A percentile compares a stretch with the other conserved stretches of the same genome.
Conservation (phyloP, 2,329 filamentous ascomycete species). For the Scedosporium minutisporum region DNA sequence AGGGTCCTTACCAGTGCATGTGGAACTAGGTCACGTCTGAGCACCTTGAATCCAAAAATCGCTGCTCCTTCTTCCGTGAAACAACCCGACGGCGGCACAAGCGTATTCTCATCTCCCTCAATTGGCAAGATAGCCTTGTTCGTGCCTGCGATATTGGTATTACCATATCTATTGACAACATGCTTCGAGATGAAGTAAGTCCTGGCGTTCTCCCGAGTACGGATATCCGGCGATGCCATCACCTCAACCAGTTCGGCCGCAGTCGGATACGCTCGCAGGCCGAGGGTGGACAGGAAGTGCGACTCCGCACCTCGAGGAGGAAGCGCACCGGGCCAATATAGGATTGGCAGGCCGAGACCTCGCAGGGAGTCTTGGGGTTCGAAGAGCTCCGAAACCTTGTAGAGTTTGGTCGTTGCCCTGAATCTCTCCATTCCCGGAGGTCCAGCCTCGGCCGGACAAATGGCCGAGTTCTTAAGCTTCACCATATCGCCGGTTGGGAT, state of each 20-base stretch:
- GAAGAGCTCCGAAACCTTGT: constrained; percentile 69
- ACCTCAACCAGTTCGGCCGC: constrained; percentile 68
- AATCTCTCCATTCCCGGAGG: constrained; percentile 44
- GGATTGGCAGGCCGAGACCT: constrained; percentile 60
- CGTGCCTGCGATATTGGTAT: constrained; percentile 47
- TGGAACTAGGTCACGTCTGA: constrained; percentile 64
- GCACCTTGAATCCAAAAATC: constrained; percentile 70
- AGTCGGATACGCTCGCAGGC: constrained; percentile 61
- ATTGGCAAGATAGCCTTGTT: constrained; percentile 61
- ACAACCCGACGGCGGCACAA: constrained; percentile 67
- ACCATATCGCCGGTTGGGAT: constrained; percentile 76
- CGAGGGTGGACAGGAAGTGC: constrained; percentile 62
- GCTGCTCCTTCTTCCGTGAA: constrained; percentile 72
- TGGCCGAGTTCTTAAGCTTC: constrained; percentile 65
- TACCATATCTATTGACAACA: constrained; percentile 64
- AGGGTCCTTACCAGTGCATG: constrained; percentile 50
- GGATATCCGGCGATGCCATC: constrained; percentile 54
- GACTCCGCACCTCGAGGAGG: constrained; percentile 60
- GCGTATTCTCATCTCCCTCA: constrained; percentile 50
- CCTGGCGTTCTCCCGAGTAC: constrained; percentile 59
- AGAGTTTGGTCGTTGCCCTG: constrained; percentile 43
- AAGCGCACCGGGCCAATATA: constrained; percentile 73
- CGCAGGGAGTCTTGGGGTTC: constrained; percentile 66
- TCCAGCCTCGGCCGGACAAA: constrained; percentile 68
- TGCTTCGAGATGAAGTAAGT: constrained; percentile 76